Base-by-base conservation (phyloP, 805 yeast genomes). In the Suhomyces emberorum region DNA sequence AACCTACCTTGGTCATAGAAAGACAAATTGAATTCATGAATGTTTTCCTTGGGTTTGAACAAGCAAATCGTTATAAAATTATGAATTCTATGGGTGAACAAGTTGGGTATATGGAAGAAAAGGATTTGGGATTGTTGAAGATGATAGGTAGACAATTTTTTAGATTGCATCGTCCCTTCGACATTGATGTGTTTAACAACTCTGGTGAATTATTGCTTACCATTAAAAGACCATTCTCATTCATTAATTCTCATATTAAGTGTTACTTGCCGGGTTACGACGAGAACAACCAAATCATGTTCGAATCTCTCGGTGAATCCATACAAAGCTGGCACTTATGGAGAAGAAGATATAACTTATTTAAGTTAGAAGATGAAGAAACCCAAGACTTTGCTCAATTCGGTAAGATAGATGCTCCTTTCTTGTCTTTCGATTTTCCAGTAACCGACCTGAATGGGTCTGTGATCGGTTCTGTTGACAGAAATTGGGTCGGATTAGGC, bases 401-500 rank as follows among this genome's bases (percentile, higher is more conserved):
- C 66, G 97, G 96, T 18, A 72, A 70, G 7, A 81, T 93, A 29
- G 96, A 93, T 62, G 79, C 96, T 0, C 91, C 91, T 2, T 83
- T 91, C 41, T 63, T 93, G 32, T 74, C 95, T 8, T 91, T 88
- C 69, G 86, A 83, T 38, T 93, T 93, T 59, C 89, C 95, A 0
- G 83, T 88, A 3, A 52, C 49, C 23, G 78, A 88, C 55, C 79
- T 70, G 26, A 35, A 65, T 1, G 81, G 80, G 0, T 63, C 70
- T 11, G 75, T 84, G 0, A 63, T 83, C 37, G 96, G 83, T 0
- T 70, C 84, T 1, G 91, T 93, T 2, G 93, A 88, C 57, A 74
- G 98, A 50, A 88, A 88, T 59, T 93, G 96, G 93, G 95, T 85
- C 4, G 98, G 98, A 0, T 63, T 93, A 28, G 95, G 95, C 2